phyloP scores from a whole-genome alignment of 352 stramenopile species.

The Peronosclerospora sorghi region DNA sequence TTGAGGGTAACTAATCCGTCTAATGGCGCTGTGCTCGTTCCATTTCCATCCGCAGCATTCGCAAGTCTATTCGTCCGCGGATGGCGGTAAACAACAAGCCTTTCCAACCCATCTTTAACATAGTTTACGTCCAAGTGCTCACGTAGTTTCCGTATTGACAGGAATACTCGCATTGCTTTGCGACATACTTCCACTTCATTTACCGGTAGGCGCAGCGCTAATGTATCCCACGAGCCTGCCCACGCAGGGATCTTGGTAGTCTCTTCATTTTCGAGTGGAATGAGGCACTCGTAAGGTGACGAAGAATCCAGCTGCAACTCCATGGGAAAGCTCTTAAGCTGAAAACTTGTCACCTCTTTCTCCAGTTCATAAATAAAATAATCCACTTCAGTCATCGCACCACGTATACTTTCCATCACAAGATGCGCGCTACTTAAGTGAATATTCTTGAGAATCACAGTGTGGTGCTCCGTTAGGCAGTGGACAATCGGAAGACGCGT shows the following conservation, averaged over 20 bases:
- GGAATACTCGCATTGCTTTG: slow-evolving; percentile 59
- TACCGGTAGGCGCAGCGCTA: slow-evolving; percentile 34
- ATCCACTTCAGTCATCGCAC: slow-evolving; percentile 63
- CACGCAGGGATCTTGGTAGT: slow-evolving; percentile 9
- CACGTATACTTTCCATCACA: slow-evolving; percentile 76
- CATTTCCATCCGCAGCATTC: slow-evolving; percentile 14
- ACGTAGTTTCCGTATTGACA: slow-evolving; percentile 45
- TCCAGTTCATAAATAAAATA: slow-evolving; percentile 75
- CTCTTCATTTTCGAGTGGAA: slow-evolving; percentile 27
- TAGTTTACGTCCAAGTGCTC: slow-evolving; percentile 37
- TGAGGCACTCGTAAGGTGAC: slow-evolving; percentile 58
- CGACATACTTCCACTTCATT: slow-evolving; percentile 68
- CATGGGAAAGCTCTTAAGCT: slow-evolving; percentile 35
- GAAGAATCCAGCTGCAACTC: slow-evolving; percentile 45
- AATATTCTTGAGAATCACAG: slow-evolving; percentile 31
- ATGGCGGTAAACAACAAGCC: slow-evolving; percentile 44
- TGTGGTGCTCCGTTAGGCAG: slow-evolving; percentile 14
- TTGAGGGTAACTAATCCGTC: slow-evolving; percentile 60
- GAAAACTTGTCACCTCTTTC: slow-evolving; percentile 48
- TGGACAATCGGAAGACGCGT: slow-evolving; percentile 8
- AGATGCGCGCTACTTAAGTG: slow-evolving; percentile 57
- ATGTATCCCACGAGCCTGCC: slow-evolving; percentile 16
- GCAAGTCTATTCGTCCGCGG: slow-evolving; percentile 42
- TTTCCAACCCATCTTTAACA: slow-evolving; percentile 32
- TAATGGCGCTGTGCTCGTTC: slow-evolving; percentile 18